These are phyloP conservation scores for Singerocomus inundabilis DNA, from an alignment of 1,284 basidiomycete species.

Conservation along the genomic window DNA sequence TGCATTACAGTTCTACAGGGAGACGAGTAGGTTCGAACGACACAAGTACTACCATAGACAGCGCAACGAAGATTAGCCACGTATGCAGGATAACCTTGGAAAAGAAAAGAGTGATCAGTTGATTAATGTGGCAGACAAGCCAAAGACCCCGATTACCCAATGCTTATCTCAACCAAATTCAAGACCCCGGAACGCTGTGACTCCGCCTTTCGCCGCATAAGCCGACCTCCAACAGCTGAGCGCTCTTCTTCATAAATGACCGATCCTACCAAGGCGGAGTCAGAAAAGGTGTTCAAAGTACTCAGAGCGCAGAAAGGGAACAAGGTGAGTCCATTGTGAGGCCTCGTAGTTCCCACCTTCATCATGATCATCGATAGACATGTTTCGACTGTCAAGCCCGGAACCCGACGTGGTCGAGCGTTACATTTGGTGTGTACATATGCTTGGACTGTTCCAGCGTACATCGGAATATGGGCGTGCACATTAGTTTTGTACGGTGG, in stretches of 20 bases:
- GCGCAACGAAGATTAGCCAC: too few species aligned
- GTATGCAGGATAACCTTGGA: too few species aligned
- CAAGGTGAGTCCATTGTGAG: slow-evolving; percentile 58
- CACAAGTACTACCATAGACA: too few species aligned
- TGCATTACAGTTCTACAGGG: too few species aligned
- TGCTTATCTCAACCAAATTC: background rate
- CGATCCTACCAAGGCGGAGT: slow-evolving; percentile 75
- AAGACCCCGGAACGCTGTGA: slow-evolving; percentile 15
- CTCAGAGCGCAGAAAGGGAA: slow-evolving; percentile 85
- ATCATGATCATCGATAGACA: slow-evolving; percentile 49
- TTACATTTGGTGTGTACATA: slow-evolving; percentile 96
- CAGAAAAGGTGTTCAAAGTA: slow-evolving; percentile 74
- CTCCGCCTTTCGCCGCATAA: slow-evolving; percentile 1
- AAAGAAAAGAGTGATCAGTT: too few species aligned
- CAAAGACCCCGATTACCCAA: slow-evolving; percentile 14
- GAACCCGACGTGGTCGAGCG: slow-evolving; percentile 97
- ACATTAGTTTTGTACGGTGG: slow-evolving; percentile 95
- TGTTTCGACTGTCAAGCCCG: slow-evolving; percentile 98
- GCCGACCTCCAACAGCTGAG: slow-evolving; percentile 7
- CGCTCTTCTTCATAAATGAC: slow-evolving; percentile 43
- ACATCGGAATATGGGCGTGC: slow-evolving; percentile 97
- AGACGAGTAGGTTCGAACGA: too few species aligned
- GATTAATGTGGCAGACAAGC: too few species aligned
- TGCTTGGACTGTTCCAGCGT: slow-evolving; percentile 96
- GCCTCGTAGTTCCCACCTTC: background rate